Conservation (phyloP, 2,329 filamentous ascomycete species). For the Cytospora mali region DNA sequence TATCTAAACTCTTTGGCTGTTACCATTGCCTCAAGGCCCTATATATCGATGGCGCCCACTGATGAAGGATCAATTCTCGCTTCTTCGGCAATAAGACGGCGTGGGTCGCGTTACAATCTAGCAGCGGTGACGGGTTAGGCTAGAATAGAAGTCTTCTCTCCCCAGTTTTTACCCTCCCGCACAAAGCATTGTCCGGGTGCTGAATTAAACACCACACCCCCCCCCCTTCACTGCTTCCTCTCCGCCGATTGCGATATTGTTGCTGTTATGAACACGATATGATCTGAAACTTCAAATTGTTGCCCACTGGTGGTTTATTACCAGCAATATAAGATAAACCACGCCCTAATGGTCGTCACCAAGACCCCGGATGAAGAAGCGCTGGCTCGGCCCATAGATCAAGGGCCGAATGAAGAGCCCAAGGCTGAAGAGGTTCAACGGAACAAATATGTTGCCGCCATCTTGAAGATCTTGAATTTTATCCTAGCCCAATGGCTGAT, state of each 20-base stretch:
- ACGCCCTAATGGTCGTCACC: conserved; percentile 25
- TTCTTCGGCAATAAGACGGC: conserved; percentile 26
- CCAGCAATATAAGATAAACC: conserved; percentile 6
- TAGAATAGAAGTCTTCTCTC: conserved; percentile 10
- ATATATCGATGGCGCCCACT: conserved; percentile 16
- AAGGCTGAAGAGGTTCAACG: not conserved
- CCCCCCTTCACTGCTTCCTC: not conserved
- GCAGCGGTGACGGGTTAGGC: conserved; percentile 12
- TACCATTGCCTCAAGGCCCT: not conserved
- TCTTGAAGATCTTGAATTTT: conserved; percentile 33
- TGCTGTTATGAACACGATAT: conserved; percentile 24
- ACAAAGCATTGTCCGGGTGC: conserved; percentile 2
- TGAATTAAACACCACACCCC: not conserved
- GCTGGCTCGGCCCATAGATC: not conserved
- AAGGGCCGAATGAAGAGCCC: not conserved
- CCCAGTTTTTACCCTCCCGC: not conserved
- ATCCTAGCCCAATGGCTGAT: conserved; percentile 65
- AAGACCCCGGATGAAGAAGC: conserved; percentile 7
- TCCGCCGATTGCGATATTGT: not conserved
- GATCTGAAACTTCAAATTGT: not conserved
- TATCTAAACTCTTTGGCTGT: not conserved
- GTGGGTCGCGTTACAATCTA: conserved; percentile 8
- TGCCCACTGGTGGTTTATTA: conserved; percentile 7
- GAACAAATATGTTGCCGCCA: conserved; percentile 12
- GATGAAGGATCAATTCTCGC: conserved; percentile 16